phyloP scores from a whole-genome alignment of 2,329 filamentous ascomycete species.

The Colletotrichum sp. region DNA sequence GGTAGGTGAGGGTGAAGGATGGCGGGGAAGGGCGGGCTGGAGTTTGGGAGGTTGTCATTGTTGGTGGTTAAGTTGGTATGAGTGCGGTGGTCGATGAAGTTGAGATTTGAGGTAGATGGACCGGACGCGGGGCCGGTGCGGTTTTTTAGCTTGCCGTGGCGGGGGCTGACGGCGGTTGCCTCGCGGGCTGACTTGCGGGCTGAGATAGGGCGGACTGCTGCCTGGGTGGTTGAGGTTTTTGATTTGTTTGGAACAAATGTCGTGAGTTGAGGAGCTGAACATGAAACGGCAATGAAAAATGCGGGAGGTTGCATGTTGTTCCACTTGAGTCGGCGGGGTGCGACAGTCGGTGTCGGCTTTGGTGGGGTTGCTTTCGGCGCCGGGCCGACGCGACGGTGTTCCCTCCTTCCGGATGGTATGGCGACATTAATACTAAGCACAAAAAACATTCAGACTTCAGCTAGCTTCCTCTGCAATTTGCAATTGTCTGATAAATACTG shows the following conservation, averaged over 20 bases:
- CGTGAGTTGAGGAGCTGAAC: background rate
- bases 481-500: background rate
- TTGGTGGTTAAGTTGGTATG: background rate
- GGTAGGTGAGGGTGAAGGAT: conserved; percentile 18
- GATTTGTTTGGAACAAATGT: background rate
- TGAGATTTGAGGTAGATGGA: accelerated
- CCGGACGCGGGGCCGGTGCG: background rate
- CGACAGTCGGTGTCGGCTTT: background rate
- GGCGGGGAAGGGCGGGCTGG: background rate
- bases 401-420: background rate
- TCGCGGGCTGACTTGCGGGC: background rate
- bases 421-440: background rate
- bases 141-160: background rate
- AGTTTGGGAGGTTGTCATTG: background rate
- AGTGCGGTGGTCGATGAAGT: background rate
- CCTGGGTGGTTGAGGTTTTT: background rate
- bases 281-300: background rate
- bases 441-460: background rate
- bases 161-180: background rate
- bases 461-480: background rate
- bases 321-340: background rate
- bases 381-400: background rate
- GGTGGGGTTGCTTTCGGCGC: background rate
- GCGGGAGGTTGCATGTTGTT: background rate
- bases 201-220: background rate